These are phyloP conservation scores for Sporothrix humicola DNA, from an alignment of 2,329 filamentous ascomycete species.

Conservation along the genomic window DNA sequence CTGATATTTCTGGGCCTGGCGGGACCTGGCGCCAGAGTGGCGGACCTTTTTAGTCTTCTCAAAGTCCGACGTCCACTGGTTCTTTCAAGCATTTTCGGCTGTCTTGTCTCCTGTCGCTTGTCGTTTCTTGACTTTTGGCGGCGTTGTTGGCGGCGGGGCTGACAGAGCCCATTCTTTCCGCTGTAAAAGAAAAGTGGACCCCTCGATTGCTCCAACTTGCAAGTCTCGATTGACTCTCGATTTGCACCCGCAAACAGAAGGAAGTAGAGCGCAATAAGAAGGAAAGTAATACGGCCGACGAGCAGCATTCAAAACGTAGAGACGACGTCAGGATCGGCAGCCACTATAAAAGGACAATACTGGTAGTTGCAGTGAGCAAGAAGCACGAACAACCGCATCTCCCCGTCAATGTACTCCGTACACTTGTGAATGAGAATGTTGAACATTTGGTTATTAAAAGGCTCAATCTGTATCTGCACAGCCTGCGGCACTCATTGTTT, in stretches of 20 bases:
- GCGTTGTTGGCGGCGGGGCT: conserved; percentile 16
- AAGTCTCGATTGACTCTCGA: not conserved
- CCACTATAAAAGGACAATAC: conserved; percentile 9
- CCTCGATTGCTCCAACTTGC: not conserved
- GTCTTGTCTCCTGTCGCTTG: too few relatives aligned
- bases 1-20: too few relatives aligned
- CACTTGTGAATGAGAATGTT: too few relatives aligned
- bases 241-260: not conserved
- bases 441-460: too few relatives aligned
- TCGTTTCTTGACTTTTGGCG: not conserved
- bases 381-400: not conserved
- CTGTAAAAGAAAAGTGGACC: not conserved
- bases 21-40: conserved; percentile 4
- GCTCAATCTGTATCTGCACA: too few relatives aligned
- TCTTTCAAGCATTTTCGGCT: not conserved
- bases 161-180: conserved; percentile 16
- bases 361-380: not conserved
- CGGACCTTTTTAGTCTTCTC: not conserved
- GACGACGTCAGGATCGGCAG: conserved; percentile 20
- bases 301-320: not conserved
- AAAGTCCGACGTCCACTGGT: not conserved
- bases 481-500: not conserved
- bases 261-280: not conserved
- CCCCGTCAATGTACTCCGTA: too few relatives aligned
- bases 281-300: conserved; percentile 15